A percentile compares a stretch with the other conserved stretches of the same genome.
These are phyloP conservation scores for Annulohypoxylon stygium DNA, from an alignment of 495 filamentous ascomycete species.

Conservation along the genomic window DNA sequence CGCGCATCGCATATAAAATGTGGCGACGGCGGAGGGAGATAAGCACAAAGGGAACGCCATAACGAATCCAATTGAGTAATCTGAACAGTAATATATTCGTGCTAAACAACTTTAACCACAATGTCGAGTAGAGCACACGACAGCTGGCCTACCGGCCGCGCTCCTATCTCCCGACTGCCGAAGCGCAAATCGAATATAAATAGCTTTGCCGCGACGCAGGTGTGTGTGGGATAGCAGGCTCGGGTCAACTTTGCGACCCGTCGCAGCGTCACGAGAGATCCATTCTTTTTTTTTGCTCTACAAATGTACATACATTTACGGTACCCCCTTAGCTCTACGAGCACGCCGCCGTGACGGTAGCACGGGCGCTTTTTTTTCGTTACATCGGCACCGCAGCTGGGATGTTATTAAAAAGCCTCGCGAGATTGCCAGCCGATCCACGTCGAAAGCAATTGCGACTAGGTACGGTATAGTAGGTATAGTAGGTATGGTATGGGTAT, in stretches of 20 bases:
- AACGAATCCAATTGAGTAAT: slow-evolving; percentile 19
- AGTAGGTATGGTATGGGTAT: not conserved
- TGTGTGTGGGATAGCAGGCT: slow-evolving; percentile 10
- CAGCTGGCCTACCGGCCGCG: not conserved
- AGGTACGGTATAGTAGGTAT: not conserved
- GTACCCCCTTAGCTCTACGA: not conserved
- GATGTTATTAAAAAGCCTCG: slow-evolving; percentile 1
- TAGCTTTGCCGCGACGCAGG: slow-evolving; percentile 25
- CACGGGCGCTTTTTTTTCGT: not conserved
- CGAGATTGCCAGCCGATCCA: slow-evolving; percentile 28
- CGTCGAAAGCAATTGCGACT: not conserved
- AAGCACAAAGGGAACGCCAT: not conserved
- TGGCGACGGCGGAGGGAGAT: slow-evolving; percentile 1
- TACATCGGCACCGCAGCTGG: slow-evolving; percentile 27
- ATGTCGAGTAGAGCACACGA: not conserved
- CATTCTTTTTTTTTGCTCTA: not conserved
- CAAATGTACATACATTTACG: not conserved
- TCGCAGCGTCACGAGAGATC: slow-evolving; percentile 3
- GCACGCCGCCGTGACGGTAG: slow-evolving; percentile 28
- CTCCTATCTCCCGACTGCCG: slow-evolving; percentile 26
- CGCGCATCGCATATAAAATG: not conserved
- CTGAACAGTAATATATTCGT: not conserved
- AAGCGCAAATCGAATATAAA: slow-evolving; percentile 34
- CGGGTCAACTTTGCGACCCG: slow-evolving; percentile 13
- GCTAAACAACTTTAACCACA: not conserved